Base-by-base conservation (phyloP, 2,329 filamentous ascomycete genomes). In the Colletotrichum paranaense region DNA sequence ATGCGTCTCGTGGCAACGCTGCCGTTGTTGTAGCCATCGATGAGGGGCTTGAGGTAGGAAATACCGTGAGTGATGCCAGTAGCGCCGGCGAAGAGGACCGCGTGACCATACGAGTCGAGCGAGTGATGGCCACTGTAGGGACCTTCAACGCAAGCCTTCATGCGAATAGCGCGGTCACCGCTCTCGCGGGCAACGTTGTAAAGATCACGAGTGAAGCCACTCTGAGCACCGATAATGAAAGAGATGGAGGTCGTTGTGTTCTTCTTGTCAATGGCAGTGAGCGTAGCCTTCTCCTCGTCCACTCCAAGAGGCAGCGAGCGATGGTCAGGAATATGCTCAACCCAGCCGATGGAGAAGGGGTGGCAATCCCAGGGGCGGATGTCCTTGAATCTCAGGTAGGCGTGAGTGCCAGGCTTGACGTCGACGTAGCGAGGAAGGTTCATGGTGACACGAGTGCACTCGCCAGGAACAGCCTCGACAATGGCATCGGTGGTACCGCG, bases 51-150 rank as follows among this genome's bases (percentile, higher is more conserved):
- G 9, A 98, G 89, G 81, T 97, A 97, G 42, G 95, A 94, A 35
- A 98, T 90, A 81, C 97, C 95, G 82, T 98, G 96, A 1, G 96
- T 98, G 83, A 99, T 98, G 75, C 97, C 97, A 5, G 97, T 95
- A 70, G 96, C 94, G 69, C 95, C 95, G 14, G 96, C 95, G 80
- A 98, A 95, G 69, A 99, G 92, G 75, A 99, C 90, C 57, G 92
- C 92, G 56, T 97, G 97, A 52, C 97, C 96, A 82, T 98, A 98
- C 8, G 95, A 98, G 82, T 95, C 92, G 76, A 98, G 92, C 74
- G 91, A 92, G 83, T 98, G 93, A 80, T 95, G 92, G 55, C 92
- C 92, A 5, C 91, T 92, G 80, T 98, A 98, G 0, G 97, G 96
- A 0, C 97, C 97, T 84, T 98, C 97, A 74, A 97, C 91, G 71